phyloP scores from a whole-genome alignment of 1,284 basidiomycete species.

The Golubevia sp. region DNA sequence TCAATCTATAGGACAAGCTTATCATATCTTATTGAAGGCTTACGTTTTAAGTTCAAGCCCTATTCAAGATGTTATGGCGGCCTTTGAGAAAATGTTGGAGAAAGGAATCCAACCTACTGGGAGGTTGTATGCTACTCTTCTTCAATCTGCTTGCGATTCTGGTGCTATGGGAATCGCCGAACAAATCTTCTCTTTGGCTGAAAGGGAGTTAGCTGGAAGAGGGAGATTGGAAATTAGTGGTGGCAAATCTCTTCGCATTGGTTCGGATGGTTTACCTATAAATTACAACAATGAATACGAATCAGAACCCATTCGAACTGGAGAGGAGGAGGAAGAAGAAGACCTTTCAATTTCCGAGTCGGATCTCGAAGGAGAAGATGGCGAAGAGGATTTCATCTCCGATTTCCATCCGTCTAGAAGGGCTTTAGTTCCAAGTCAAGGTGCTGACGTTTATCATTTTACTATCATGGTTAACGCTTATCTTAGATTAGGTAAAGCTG shows the following conservation, averaged over 20 bases:
- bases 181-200: conserved; percentile 67
- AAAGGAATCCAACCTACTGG: conserved; percentile 68
- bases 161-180: conserved; percentile 72
- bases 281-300: no score
- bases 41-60: conserved; percentile 81
- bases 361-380: no score
- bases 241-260: no score
- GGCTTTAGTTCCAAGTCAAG: not conserved
- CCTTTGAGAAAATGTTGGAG: conserved; percentile 71
- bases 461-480: conserved; percentile 85
- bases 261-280: no score
- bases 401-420: conserved; percentile 48
- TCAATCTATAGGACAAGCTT: conserved; percentile 29
- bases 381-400: conserved; percentile 63
- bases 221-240: no score
- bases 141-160: conserved; percentile 82
- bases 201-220: conserved; percentile 14
- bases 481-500: conserved; percentile 69
- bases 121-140: conserved; percentile 75
- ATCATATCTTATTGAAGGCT: conserved; percentile 78
- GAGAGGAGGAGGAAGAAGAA: conserved; percentile 17
- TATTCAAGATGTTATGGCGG: conserved; percentile 69
- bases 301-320: no score
- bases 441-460: conserved; percentile 68
- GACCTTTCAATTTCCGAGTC: no score